Base-by-base conservation (phyloP, 768 basidiomycete genomes). In the Mycena venus region DNA sequence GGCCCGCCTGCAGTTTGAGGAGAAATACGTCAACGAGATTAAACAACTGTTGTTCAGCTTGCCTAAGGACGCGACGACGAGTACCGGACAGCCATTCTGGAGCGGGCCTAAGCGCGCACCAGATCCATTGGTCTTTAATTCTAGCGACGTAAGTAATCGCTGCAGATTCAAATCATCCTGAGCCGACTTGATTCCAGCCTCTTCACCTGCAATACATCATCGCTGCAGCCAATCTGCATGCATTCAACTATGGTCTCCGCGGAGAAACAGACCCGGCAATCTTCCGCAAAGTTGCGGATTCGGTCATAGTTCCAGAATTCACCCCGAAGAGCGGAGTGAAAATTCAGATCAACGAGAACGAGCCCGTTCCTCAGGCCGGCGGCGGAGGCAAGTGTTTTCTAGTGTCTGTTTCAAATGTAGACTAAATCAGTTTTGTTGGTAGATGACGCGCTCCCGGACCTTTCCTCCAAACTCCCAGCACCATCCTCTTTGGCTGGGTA, bases 21-120 rank as follows among this genome's bases (percentile, higher is more conserved):
- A 93, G 69, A 95, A 95, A 81, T 99, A 95, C 83, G 95, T 91
- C 86, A 97, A 97, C 80, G 91, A 95, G 55, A 99, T 99, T 82
- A 92, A 92, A 72, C 98, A 99, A 82, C 86, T 99, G 40, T 83
- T 99, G 55, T 96, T 91, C 88, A 98, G 96, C 84, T 87, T 99
- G 77, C 98, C 98, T 14, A 98, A 97, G 83, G 98, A 99, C 82
- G 94, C 95, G 44, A 86, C 95, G 58, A 97, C 97, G 10, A 96
- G 91, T 79, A 94, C 92, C 23, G 98, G 98, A 7, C 95, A 96
- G 78, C 97, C 97, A 14, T 99, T 99, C 90, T 99, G 98, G 98
- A 97, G 96, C 78, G 96, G 97, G 23, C 98, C 98, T 3, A 99
- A 99, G 88, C 91, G 98, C 73, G 98, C 97, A 9, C 98, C 98